Conservation (phyloP, 192 early-diverging fungal genomes). For the Coemansia sp. region DNA sequence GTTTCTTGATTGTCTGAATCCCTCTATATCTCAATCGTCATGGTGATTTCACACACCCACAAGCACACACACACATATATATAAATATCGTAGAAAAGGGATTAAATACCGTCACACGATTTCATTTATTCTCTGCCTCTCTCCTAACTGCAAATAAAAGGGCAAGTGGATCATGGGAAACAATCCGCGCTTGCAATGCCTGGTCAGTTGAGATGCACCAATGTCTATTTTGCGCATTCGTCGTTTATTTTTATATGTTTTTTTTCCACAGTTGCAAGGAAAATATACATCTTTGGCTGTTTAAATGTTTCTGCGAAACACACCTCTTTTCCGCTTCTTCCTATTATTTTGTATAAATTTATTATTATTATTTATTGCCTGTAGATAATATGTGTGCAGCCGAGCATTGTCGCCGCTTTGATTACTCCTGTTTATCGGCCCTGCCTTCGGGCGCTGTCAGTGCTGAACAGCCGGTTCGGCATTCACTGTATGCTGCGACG, state of each 20-base stretch:
- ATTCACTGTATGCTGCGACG: not conserved
- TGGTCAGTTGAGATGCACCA: not conserved
- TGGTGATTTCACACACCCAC: not conserved
- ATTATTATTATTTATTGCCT: not conserved
- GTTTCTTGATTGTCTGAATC: not conserved
- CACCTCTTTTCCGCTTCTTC: not conserved
- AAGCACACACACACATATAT: not conserved
- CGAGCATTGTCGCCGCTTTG: too few relatives aligned
- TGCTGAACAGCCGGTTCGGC: not conserved
- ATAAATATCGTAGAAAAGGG: not conserved
- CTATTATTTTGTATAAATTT: not conserved
- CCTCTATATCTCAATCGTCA: not conserved
- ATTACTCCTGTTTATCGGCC: not conserved
- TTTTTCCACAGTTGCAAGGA: not conserved
- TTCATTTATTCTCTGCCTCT: not conserved
- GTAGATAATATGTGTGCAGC: not conserved
- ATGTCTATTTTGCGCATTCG: not conserved
- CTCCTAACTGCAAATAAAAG: not conserved
- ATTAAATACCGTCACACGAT: not conserved
- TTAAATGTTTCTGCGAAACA: not conserved
- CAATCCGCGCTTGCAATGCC: not conserved
- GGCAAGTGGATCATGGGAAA: not conserved
- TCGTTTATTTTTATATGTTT: not conserved
- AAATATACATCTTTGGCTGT: not conserved
- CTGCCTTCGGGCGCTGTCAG: not conserved